phyloP scores from a whole-genome alignment of 2,329 filamentous ascomycete genomes.

The Penicillium crustosum region DNA sequence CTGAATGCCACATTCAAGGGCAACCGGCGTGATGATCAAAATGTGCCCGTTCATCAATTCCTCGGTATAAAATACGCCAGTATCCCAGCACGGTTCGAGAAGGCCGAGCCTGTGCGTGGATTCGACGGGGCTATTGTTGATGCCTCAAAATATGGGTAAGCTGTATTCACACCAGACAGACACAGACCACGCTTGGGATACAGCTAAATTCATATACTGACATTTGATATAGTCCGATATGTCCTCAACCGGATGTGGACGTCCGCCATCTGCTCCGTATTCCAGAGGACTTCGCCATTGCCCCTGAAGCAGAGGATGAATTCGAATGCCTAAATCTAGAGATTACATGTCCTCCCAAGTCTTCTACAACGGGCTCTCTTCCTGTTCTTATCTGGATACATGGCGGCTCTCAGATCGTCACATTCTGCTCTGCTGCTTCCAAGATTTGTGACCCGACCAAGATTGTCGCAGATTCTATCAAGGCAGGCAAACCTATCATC shows the following conservation, averaged over 20 bases:
- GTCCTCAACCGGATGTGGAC: constrained; percentile 45
- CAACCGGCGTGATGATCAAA: constrained; percentile 8
- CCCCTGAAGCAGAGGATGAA: constrained; percentile 42
- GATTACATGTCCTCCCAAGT: constrained; percentile 32
- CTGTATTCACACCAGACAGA: neutral
- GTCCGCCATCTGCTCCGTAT: constrained; percentile 48
- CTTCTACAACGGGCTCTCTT: constrained; percentile 8
- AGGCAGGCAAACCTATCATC: constrained; percentile 39
- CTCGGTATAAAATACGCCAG: constrained; percentile 35
- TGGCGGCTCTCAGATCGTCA: constrained; percentile 49
- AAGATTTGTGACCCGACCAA: constrained; percentile 42
- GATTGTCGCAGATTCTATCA: constrained; percentile 40
- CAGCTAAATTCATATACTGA: constrained; percentile 4
- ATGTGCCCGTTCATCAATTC: constrained; percentile 27
- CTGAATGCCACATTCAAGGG: constrained; percentile 33
- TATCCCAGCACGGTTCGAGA: constrained; percentile 34
- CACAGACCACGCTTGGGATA: neutral
- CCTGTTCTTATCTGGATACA: constrained; percentile 51
- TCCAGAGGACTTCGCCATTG: constrained; percentile 35
- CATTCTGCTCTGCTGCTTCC: constrained; percentile 46
- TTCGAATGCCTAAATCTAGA: constrained; percentile 48
- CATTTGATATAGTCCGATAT: constrained; percentile 38
- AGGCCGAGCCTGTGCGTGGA: constrained; percentile 23
- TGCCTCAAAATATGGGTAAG: constrained; percentile 37
- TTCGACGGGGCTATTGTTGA: constrained; percentile 33